Percentiles rank a stretch among this genome's conserved stretches.
phyloP scores from a whole-genome alignment of 78 protist species.

The Monosiga brevicollis region DNA sequence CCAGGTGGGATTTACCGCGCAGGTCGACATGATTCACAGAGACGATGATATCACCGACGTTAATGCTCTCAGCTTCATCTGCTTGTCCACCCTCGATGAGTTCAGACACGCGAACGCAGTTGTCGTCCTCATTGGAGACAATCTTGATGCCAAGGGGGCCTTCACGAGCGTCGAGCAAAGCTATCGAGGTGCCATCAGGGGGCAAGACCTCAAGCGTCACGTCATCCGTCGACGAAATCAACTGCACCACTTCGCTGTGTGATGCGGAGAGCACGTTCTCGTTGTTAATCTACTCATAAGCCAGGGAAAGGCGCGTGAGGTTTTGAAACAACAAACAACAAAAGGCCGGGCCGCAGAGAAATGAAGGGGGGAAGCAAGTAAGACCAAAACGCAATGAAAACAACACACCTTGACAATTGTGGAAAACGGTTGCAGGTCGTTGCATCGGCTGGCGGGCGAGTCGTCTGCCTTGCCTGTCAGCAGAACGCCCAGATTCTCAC shows the following conservation, averaged over 20 bases:
- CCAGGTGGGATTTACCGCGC: not conserved
- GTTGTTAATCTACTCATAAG: not conserved
- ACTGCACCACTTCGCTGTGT: not conserved
- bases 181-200: not conserved
- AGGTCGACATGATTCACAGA: not conserved
- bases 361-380: too few species aligned
- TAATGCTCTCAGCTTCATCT: not conserved
- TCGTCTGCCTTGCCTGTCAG: too few species aligned
- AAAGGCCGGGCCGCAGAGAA: too few species aligned
- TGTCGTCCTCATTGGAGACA: not conserved
- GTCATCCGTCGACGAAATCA: not conserved
- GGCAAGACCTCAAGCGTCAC: not conserved
- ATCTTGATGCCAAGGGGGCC: not conserved
- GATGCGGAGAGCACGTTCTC: not conserved
- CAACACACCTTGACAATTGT: too few species aligned
- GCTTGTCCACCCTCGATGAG: not conserved
- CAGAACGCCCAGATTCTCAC: too few species aligned
- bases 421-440: too few species aligned
- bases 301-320: too few species aligned
- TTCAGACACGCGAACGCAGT: not conserved
- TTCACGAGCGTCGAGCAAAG: not conserved
- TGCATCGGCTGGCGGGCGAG: too few species aligned
- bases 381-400: too few species aligned
- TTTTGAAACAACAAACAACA: too few species aligned
- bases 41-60: not conserved